Evolutionary conservation across 345 rosid species (phyloP).

Genomic region (Geranium brycei): DNA sequence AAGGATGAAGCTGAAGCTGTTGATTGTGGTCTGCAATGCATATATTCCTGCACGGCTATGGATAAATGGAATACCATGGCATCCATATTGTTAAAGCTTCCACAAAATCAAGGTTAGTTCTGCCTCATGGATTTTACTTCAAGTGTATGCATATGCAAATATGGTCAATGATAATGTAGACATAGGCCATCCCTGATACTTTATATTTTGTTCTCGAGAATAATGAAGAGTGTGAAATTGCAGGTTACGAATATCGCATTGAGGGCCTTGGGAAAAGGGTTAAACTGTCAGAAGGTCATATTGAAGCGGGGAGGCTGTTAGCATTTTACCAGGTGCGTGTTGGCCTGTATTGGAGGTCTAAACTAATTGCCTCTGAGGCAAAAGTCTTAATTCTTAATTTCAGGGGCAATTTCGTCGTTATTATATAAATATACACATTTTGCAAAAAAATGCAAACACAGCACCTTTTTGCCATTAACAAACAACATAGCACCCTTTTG

Average conservation of each 20-base stretch:
- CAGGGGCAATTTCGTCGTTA: too few relatives aligned
- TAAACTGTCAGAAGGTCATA: constrained; percentile 67
- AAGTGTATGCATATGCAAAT: background rate
- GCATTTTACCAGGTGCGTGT: constrained; percentile 58
- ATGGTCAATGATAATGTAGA: too few relatives aligned
- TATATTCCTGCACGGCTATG: constrained; percentile 55
- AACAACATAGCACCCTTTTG: too few relatives aligned
- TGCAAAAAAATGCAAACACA: too few relatives aligned
- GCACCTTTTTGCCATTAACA: too few relatives aligned
- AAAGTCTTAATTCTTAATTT: too few relatives aligned
- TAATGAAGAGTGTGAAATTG: constrained; percentile 12
- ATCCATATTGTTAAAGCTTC: constrained; percentile 70
- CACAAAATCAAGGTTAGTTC: constrained; percentile 52
- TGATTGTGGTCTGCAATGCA: constrained; percentile 72
- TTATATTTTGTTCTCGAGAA: background rate
- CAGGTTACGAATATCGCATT: constrained; percentile 31
- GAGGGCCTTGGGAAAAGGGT: constrained; percentile 46
- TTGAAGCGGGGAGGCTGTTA: constrained; percentile 87
- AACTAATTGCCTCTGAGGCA: background rate
- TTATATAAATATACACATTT: too few relatives aligned
- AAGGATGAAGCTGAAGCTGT: constrained; percentile 59
- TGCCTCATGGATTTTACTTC: background rate
- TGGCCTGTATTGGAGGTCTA: background rate
- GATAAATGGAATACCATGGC: constrained; percentile 85
- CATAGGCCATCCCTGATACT: background rate